Base-by-base conservation (phyloP, 2,329 filamentous ascomycete species). In the Colletotrichum tofieldiae region DNA sequence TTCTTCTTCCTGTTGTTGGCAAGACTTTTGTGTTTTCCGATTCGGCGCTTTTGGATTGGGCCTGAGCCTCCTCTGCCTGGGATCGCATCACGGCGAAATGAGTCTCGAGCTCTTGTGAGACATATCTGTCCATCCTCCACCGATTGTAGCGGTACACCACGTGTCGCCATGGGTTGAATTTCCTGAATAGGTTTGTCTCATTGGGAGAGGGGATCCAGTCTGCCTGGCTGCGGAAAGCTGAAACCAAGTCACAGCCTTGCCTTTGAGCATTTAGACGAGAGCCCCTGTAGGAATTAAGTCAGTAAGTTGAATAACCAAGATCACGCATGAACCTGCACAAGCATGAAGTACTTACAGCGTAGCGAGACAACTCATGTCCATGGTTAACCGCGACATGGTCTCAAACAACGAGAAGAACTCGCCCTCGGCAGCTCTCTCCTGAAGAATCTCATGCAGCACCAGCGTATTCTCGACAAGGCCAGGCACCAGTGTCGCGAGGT, bases 281-380 rank as follows among this genome's bases (percentile, higher is more conserved):
- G 39, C 56, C 56, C 16, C 56, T 60, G 23, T 3, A 16, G n/a
- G n/a, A n/a, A n/a, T n/a, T n/a, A n/a, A 60, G 32, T 14, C n/a
- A 35, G 18, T 32, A 3, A 20, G 26, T 29, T 16, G 55, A 35
- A 32, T 14, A 32, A 18, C 7, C 16, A 47, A 47, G 3, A 23
- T 23, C 6, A 9, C 8, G 37, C 55, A 26, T 9, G 6, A 29
- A 2, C n/a, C 29, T n/a, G 3, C 12, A 20, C 20, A 9, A 23
- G 12, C 18, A 23, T 8, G 23, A 23, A 45, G 14, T 5, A 70
- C 62, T 32, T 59, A 55, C 79, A 84, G 69, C 5, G 79, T 76
- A 20, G 81, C 78, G 29, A 80, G 77, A 23, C 76, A 75, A 55
- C 84, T 85, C 39, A 84, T 77, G 65, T 85, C 83, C 16, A 84